phyloP scores from a whole-genome alignment of 768 basidiomycete species.

The Phylloporus arenicola region DNA sequence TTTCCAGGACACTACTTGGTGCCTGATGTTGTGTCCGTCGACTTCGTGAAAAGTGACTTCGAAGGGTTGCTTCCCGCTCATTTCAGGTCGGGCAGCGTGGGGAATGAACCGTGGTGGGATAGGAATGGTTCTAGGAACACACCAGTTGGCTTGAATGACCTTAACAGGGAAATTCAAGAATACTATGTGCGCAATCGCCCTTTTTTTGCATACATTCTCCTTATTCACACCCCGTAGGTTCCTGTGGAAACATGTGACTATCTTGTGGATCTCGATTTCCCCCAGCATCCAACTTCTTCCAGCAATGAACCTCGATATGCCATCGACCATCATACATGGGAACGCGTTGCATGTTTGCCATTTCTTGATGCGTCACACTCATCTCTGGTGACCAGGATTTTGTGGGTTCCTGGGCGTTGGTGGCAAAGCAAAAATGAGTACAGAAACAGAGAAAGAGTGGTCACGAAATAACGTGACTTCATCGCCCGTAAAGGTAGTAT shows the following conservation, averaged over 20 bases:
- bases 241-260: slow-evolving; percentile 76
- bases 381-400: slow-evolving; percentile 61
- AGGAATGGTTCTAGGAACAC: slow-evolving; percentile 56
- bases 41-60: slow-evolving; percentile 90
- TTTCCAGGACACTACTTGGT: slow-evolving; percentile 90
- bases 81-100: slow-evolving; percentile 42
- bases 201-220: background rate
- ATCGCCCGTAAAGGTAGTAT: too few species aligned
- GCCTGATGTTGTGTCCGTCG: slow-evolving; percentile 74
- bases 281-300: slow-evolving; percentile 52
- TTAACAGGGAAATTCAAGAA: slow-evolving; percentile 72
- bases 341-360: slow-evolving; percentile 69
- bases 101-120: slow-evolving; percentile 27
- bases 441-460: too few species aligned
- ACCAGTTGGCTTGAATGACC: slow-evolving; percentile 74
- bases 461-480: too few species aligned
- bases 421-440: too few species aligned
- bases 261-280: slow-evolving; percentile 86
- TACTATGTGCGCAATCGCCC: slow-evolving; percentile 60
- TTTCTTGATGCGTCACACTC: slow-evolving; percentile 85
- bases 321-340: slow-evolving; percentile 63
- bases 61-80: slow-evolving; percentile 83
- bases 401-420: too few species aligned
- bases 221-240: slow-evolving; percentile 42
- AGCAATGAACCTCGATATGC: slow-evolving; percentile 77